Percentiles rank a stretch among this genome's conserved stretches.
These are phyloP conservation scores for Allium fistulosum DNA, from an alignment of 106 monocot genomes.

Conservation along the genomic window DNA sequence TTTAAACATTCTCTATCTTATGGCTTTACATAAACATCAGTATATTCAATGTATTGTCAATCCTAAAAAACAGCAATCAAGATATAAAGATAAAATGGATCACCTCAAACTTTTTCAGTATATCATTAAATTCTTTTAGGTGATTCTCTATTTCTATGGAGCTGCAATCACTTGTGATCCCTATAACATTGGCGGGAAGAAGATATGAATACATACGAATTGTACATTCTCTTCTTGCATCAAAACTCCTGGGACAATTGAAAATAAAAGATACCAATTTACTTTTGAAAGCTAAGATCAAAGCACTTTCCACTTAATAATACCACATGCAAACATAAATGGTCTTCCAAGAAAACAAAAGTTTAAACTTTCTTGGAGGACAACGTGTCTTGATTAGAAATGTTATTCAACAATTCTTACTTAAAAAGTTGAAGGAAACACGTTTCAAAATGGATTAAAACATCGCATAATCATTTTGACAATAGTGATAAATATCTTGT, in stretches of 20 bases:
- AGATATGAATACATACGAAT: conserved; percentile 77
- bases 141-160: conserved; percentile 40
- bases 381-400: too few relatives aligned
- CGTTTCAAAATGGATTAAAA: too few relatives aligned
- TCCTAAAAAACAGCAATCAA: not conserved
- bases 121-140: conserved; percentile 66
- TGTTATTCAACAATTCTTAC: too few relatives aligned
- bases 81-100: not conserved
- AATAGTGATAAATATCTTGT: too few relatives aligned
- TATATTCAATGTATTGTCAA: not conserved
- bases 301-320: not conserved
- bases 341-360: too few relatives aligned
- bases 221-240: conserved; percentile 85
- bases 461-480: too few relatives aligned
- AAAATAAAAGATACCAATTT: not conserved
- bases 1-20: too few relatives aligned
- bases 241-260: conserved; percentile 65
- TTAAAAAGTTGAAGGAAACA: too few relatives aligned
- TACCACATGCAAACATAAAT: too few relatives aligned
- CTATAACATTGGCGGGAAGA: conserved; percentile 84
- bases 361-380: too few relatives aligned
- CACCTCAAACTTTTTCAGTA: conserved; percentile 79
- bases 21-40: not conserved
- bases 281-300: not conserved
- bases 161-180: conserved; percentile 44